Evolutionary conservation across 1,139 yeast genomes (phyloP), one percentile per base, ranked within the genome.

Genomic region (Kodamaea suecica): DNA sequence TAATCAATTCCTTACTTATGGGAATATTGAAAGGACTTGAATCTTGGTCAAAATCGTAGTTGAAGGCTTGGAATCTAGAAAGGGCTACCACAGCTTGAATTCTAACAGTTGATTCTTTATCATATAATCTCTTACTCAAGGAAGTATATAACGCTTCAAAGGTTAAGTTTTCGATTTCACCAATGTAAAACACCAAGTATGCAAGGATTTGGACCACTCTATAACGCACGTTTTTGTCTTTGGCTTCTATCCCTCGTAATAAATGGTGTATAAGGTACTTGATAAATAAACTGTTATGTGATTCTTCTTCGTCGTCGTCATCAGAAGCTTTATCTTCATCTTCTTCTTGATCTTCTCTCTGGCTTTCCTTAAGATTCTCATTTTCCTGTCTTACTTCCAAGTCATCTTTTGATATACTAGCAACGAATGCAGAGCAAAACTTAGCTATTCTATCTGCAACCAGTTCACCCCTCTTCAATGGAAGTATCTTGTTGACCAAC

Each of bases 71-170:
- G 47, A 92, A 81, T 42, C 88, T 68, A 1, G 95, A 77, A 32
- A 90, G 61, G 8, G 95, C 87, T 24, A 84, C 73, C 0, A 87
- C 80, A 0, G 97, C 95, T 53, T 86, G 94, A 13, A 82, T 71
- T 45, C 98, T 68, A 3, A 94, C 87, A 11, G 68, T 63, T 6
- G 87, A 69, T 47, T 92, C 98, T 53, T 78, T 84, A 54, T 94
- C 98, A 46, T 73, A 71, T 2, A 87, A 56, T 38, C 97, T 69
- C 37, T 75, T 73, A 33, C 73, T 68, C 33, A 90, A 64, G 4
- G 81, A 77, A 50, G 75, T 73, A 44, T 77, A 70, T 33, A 92
- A 60, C 3, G 76, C 70, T 36, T 80, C 78, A 48, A 81, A 84
- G 15, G 86, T 59, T 19, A 80, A 84, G 38, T 80, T 84, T 47